These are phyloP conservation scores for Pterulicium gracile DNA, from an alignment of 1,284 basidiomycete genomes.

Conservation along the genomic window DNA sequence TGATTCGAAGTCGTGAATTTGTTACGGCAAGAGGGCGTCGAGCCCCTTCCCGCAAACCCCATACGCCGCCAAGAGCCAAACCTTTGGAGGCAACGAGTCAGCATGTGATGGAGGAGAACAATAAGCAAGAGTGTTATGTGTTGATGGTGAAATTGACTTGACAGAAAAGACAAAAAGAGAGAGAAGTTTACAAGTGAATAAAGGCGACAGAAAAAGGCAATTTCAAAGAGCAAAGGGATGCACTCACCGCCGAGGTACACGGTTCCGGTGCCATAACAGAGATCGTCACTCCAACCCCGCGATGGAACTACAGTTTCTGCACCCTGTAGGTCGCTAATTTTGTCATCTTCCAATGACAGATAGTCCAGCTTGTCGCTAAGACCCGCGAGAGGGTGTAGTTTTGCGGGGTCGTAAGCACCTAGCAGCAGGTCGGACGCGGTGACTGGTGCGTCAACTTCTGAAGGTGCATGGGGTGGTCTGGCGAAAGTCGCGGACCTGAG, in stretches of 20 bases:
- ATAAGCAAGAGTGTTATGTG: constrained; percentile 44
- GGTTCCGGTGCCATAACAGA: constrained; percentile 98
- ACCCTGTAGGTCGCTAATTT: constrained; percentile 80
- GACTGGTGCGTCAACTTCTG: constrained; percentile 40
- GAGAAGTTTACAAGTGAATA: constrained; percentile 26
- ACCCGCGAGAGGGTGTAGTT: constrained; percentile 84
- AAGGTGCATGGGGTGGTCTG: constrained; percentile 23
- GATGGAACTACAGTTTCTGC: constrained; percentile 81
- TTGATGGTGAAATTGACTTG: constrained; percentile 31
- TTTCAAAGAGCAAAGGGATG: constrained; percentile 39
- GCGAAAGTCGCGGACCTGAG: constrained; percentile 49
- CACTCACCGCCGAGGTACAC: constrained; percentile 94
- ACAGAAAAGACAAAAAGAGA: constrained; percentile 61
- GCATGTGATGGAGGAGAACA: constrained; percentile 64
- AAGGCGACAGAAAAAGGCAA: constrained; percentile 49
- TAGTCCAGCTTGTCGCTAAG: constrained; percentile 88
- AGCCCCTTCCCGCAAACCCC: constrained; percentile 95
- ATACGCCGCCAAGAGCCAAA: constrained; percentile 85
- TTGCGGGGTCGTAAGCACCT: constrained; percentile 79
- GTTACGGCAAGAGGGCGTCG: constrained; percentile 75
- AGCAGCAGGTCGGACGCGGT: constrained; percentile 79
- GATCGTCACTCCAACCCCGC: constrained; percentile 97
- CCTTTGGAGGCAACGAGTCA: constrained; percentile 61
- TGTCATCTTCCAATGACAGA: constrained; percentile 87
- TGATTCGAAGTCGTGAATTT: constrained; percentile 84